phyloP scores from a whole-genome alignment of 768 basidiomycete species.

The Hortiboletus campestris region DNA sequence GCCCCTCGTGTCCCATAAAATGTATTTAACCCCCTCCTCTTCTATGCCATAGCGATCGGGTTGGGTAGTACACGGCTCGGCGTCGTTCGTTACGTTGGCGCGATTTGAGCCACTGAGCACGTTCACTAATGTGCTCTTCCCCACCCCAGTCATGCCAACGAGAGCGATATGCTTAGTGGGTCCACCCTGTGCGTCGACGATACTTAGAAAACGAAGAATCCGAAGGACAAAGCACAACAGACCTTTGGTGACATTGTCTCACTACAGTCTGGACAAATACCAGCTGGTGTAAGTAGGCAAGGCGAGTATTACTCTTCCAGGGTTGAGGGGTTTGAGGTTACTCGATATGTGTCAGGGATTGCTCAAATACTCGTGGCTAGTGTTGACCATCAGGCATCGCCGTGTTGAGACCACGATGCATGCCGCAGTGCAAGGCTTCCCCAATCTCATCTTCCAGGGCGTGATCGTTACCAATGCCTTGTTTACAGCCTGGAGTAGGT shows the following conservation, averaged over 20 bases:
- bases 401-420: not conserved
- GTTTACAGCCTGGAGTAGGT: not conserved
- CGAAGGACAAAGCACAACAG: not conserved
- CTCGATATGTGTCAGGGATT: too few species aligned
- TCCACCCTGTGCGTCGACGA: not conserved
- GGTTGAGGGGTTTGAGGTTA: too few species aligned
- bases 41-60: not conserved
- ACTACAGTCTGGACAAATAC: not conserved
- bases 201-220: not conserved
- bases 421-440: not conserved
- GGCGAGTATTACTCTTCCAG: not conserved
- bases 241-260: constrained; percentile 3
- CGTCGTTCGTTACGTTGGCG: constrained; percentile 9
- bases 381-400: not conserved
- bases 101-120: not conserved
- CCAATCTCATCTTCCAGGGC: not conserved
- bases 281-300: not conserved
- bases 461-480: not conserved
- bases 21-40: not conserved
- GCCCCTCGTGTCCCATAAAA: constrained; percentile 16
- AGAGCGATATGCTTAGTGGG: constrained; percentile 12
- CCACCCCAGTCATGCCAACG: constrained; percentile 12
- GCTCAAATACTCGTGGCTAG: not conserved
- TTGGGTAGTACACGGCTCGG: not conserved
- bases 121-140: constrained; percentile 20